A percentile compares a stretch with the other conserved stretches of the same genome.
Conservation (phyloP, 2,329 filamentous ascomycete species). For the Coniochaeta pulveracea region DNA sequence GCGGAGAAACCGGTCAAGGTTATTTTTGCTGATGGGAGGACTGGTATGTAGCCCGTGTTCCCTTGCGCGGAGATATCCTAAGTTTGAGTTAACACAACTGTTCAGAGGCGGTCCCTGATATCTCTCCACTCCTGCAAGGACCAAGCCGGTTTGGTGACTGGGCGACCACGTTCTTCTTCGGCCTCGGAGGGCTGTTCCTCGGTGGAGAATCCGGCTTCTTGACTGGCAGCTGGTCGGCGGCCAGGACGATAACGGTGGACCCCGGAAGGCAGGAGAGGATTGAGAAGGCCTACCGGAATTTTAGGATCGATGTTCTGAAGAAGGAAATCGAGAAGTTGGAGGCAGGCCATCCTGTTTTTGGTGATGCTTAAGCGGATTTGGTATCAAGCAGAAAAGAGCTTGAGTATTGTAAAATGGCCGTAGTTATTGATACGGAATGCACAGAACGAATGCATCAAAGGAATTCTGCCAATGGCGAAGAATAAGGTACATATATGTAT, state of each 20-base stretch:
- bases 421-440: no score
- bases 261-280: conserved; percentile 43
- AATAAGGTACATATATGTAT: no score
- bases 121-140: conserved; percentile 40
- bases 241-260: conserved; percentile 39
- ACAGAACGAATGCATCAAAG: no score
- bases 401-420: no score
- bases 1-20: conserved; percentile 51
- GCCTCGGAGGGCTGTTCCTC: conserved; percentile 48
- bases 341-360: conserved; percentile 1
- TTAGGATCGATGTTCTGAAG: conserved; percentile 51
- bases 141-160: conserved; percentile 48
- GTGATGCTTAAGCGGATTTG: neutral
- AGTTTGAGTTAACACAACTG: no score
- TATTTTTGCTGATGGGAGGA: conserved; percentile 48
- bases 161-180: conserved; percentile 52
- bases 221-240: conserved; percentile 41
- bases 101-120: conserved; percentile 50
- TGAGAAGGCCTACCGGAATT: conserved; percentile 50
- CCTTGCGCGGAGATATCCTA: no score
- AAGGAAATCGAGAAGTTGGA: conserved; percentile 47
- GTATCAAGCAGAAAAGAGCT: no score
- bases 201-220: conserved; percentile 53
- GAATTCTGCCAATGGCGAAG: no score
- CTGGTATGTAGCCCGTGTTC: conserved; percentile 25